Evolutionary conservation across 441 rosid genomes (phyloP), one percentile per base, ranked within the genome.

Genomic region (Erodium texanum): DNA sequence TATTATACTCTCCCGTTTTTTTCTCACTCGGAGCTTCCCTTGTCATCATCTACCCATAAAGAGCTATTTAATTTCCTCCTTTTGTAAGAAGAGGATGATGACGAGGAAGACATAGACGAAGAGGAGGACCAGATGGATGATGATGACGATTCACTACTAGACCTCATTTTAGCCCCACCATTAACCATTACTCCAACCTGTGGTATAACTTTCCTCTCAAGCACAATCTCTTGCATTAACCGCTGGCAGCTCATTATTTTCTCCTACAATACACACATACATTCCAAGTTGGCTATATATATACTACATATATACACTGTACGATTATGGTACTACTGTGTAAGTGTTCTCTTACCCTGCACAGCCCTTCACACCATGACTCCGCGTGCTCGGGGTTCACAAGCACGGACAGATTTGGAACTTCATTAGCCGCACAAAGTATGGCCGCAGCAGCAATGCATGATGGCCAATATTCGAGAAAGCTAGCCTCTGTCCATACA

Each of bases 401-500:
- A 43, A 85, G 87, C 1, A 36, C 43, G 43, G 96, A 79, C 79
- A 90, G 73, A 66, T 82, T 85, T 56, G 97, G 98, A 29, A 88
- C 83, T 71, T 83, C 95, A 58, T 80, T 81, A 50, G 95, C 96
- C 29, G 90, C 97, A 43, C 88, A 88, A 3, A 90, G 86, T 67
- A 90, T 85, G 2, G 97, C 93, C 19, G 96, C 95, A 9, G 90
- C 98, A 6, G 97, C 97, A 71, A 89, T 87, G 77, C 93, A 89
- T 43, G 98, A 93, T 41, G 98, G 98, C 78, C 90, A 54, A 41
- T 87, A 81, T 83, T 88, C 96, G 9, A 89, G 82, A 75, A 93
- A 89, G 80, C 93, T 89, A 38, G 95, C 82, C 71, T 90, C 98
- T 93, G 89, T 19, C 18, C 18, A 74, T 19, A 29, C 18, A 74